phyloP scores from a whole-genome alignment of 192 early-diverging fungal genomes.

The Backusella liffmaniae region DNA sequence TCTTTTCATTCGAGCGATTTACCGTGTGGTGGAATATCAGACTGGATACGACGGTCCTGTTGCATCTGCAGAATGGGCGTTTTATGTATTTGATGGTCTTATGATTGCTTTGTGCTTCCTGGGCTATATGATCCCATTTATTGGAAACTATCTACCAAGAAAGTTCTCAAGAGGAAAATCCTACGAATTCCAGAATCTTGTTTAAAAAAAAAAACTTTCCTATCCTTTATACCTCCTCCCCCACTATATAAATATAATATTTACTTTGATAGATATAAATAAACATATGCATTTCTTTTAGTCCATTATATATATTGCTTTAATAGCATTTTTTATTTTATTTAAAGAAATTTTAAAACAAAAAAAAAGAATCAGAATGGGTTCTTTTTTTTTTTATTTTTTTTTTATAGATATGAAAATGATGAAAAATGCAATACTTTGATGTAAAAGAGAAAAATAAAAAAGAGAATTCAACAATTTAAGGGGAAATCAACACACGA shows the following conservation, averaged over 20 bases:
- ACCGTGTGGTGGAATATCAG: conserved; percentile 1
- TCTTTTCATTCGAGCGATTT: conserved; percentile 4
- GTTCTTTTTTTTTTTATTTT: background rate
- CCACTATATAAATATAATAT: background rate
- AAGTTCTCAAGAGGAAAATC: background rate
- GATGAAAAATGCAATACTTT: background rate
- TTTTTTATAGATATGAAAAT: background rate
- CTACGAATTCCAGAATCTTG: background rate
- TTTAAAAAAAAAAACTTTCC: too few relatives aligned
- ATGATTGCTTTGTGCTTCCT: background rate
- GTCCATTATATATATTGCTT: background rate
- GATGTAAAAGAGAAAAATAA: background rate
- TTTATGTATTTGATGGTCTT: conserved; percentile 9
- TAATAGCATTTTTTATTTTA: background rate
- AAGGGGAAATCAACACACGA: conserved; percentile 57
- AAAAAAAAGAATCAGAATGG: background rate
- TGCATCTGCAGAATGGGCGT: conserved; percentile 2
- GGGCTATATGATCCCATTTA: background rate
- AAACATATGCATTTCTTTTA: too few relatives aligned
- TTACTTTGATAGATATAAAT: background rate
- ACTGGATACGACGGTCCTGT: background rate
- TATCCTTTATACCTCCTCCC: background rate
- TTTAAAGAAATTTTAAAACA: background rate
- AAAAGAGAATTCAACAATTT: background rate
- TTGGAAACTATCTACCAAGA: background rate